Conservation (phyloP, 1,139 yeast species). For the Protomyces arabidopsidicola region DNA sequence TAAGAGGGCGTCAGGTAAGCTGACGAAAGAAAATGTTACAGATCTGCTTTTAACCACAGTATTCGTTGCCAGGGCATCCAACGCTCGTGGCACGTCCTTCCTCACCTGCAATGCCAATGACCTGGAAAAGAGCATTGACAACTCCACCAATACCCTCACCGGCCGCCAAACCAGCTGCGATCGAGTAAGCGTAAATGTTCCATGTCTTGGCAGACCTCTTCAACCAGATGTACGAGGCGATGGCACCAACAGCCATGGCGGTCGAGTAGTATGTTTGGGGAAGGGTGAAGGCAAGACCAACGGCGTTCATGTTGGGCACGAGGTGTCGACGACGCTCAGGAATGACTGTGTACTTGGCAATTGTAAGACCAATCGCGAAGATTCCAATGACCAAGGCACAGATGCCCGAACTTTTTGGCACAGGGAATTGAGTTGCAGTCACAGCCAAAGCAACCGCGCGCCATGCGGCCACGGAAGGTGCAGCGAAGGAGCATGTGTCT, state of each 20-base stretch:
- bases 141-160: constrained; percentile 30
- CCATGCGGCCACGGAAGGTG: constrained; percentile 28
- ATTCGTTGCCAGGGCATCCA: constrained; percentile 17
- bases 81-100: constrained; percentile 12
- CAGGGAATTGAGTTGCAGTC: constrained; percentile 20
- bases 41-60: constrained; percentile 11
- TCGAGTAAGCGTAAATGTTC: constrained; percentile 25
- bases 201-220: constrained; percentile 20
- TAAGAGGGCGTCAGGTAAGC: no score
- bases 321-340: constrained; percentile 10
- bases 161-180: constrained; percentile 29
- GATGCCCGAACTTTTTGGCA: constrained; percentile 19
- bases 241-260: constrained; percentile 28
- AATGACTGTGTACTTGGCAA: constrained; percentile 22
- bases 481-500: constrained; percentile 24
- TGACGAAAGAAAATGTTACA: no score
- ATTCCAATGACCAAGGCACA: constrained; percentile 24
- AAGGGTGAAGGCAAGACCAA: constrained; percentile 29
- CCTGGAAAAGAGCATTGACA: constrained; percentile 25
- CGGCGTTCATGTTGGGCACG: constrained; percentile 29
- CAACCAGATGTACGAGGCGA: constrained; percentile 26
- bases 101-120: constrained; percentile 15
- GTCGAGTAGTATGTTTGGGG: constrained; percentile 29
- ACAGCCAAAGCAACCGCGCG: constrained; percentile 27
- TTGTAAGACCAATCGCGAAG: constrained; percentile 8